phyloP scores from a whole-genome alignment of 1,139 yeast genomes.

The Saccharomyces hybrid region DNA sequence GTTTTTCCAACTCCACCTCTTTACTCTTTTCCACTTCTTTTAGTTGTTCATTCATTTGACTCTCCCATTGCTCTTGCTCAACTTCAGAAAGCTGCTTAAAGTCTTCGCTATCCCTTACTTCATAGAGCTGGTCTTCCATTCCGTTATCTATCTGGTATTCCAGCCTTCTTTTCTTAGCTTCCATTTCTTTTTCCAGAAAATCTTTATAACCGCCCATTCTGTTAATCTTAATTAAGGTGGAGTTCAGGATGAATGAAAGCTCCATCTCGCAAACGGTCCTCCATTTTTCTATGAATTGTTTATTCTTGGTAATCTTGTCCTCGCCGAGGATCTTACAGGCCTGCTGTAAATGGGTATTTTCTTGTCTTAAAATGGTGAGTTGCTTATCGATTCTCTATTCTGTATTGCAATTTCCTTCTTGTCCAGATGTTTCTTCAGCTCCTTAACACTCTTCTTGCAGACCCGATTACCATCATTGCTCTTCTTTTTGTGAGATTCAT shows the following conservation, averaged over 20 bases:
- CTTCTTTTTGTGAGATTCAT: not conserved
- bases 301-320: conserved; percentile 22
- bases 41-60: conserved; percentile 21
- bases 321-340: conserved; percentile 32
- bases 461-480: not conserved
- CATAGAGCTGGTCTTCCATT: conserved; percentile 33
- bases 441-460: not conserved
- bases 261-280: conserved; percentile 38
- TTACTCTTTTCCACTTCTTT: conserved; percentile 19
- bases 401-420: not conserved
- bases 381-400: not conserved
- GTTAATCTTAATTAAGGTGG: conserved; percentile 35
- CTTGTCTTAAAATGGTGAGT: conserved; percentile 13
- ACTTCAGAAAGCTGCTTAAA: conserved; percentile 30
- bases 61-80: conserved; percentile 31
- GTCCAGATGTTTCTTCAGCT: not conserved
- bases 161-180: conserved; percentile 29
- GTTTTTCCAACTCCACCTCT: conserved; percentile 20
- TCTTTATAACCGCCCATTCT: conserved; percentile 41
- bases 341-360: conserved; percentile 30
- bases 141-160: conserved; percentile 32
- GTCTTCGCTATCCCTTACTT: conserved; percentile 34
- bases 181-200: conserved; percentile 32
- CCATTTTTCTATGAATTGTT: conserved; percentile 37
- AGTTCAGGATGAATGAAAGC: conserved; percentile 37